Conservation (phyloP, 768 basidiomycete genomes). For the Suillus placidus region DNA sequence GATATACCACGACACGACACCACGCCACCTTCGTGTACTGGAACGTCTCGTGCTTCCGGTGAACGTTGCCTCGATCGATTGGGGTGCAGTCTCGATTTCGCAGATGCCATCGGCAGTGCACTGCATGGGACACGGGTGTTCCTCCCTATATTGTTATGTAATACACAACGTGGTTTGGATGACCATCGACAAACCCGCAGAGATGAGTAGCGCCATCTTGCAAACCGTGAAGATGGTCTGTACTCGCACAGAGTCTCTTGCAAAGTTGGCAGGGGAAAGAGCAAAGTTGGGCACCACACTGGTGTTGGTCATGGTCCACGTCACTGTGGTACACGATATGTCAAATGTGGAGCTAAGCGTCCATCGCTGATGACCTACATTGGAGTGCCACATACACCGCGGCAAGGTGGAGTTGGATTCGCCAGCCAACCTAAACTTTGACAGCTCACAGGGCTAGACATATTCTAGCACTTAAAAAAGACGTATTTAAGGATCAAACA, state of each 20-base stretch:
- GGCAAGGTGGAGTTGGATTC: conserved; percentile 43
- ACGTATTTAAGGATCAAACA: not conserved
- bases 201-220: conserved; percentile 47
- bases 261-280: conserved; percentile 58
- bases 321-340: conserved; percentile 37
- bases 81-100: conserved; percentile 59
- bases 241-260: conserved; percentile 50
- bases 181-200: conserved; percentile 55
- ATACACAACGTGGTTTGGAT: not conserved
- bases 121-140: conserved; percentile 46
- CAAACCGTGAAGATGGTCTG: conserved; percentile 59
- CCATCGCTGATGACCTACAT: conserved; percentile 33
- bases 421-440: conserved; percentile 30
- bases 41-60: conserved; percentile 61
- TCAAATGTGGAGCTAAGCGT: not conserved
- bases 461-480: not conserved
- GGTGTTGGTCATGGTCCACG: conserved; percentile 46
- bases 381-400: conserved; percentile 43
- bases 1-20: not conserved
- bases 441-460: conserved; percentile 46
- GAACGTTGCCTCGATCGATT: conserved; percentile 64
- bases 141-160: conserved; percentile 42
- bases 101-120: conserved; percentile 57
- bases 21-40: conserved; percentile 60
- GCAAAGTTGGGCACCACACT: conserved; percentile 54